Conservation (phyloP, 495 filamentous ascomycete species). For the Aspergillus hancockii region DNA sequence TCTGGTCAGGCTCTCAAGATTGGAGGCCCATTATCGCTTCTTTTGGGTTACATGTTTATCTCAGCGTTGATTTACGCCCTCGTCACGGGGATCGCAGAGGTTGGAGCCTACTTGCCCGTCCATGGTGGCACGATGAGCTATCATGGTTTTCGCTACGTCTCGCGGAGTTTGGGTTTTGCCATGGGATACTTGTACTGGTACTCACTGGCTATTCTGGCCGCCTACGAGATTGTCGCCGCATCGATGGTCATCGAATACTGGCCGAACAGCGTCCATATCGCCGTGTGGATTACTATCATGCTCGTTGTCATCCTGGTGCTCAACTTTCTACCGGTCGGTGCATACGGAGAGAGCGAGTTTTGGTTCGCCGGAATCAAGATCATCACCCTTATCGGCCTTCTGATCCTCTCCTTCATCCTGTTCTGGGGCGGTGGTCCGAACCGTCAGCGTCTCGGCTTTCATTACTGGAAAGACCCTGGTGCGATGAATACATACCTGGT, state of each 20-base stretch:
- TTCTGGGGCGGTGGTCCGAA: slow-evolving; percentile 68
- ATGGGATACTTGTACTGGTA: slow-evolving; percentile 65
- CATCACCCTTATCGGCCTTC: slow-evolving; percentile 69
- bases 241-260: slow-evolving; percentile 74
- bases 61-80: slow-evolving; percentile 60
- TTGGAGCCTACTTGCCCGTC: slow-evolving; percentile 64
- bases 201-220: slow-evolving; percentile 66
- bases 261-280: slow-evolving; percentile 47
- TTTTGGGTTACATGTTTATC: slow-evolving; percentile 65
- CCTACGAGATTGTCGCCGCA: slow-evolving; percentile 68
- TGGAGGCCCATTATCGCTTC: slow-evolving; percentile 62
- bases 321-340: slow-evolving; percentile 67
- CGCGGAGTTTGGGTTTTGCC: slow-evolving; percentile 62
- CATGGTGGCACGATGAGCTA: slow-evolving; percentile 58
- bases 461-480: slow-evolving; percentile 71
- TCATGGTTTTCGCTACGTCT: slow-evolving; percentile 61
- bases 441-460: slow-evolving; percentile 66
- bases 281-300: slow-evolving; percentile 74
- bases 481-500: slow-evolving; percentile 54
- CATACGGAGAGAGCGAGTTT: slow-evolving; percentile 76
- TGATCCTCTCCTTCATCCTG: slow-evolving; percentile 69
- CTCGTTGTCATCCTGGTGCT: slow-evolving; percentile 63
- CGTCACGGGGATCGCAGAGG: slow-evolving; percentile 64
- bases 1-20: slow-evolving; percentile 60
- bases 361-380: slow-evolving; percentile 76